Base-by-base conservation (phyloP, 495 filamentous ascomycete species). In the Hypoxylon cercidicola region DNA sequence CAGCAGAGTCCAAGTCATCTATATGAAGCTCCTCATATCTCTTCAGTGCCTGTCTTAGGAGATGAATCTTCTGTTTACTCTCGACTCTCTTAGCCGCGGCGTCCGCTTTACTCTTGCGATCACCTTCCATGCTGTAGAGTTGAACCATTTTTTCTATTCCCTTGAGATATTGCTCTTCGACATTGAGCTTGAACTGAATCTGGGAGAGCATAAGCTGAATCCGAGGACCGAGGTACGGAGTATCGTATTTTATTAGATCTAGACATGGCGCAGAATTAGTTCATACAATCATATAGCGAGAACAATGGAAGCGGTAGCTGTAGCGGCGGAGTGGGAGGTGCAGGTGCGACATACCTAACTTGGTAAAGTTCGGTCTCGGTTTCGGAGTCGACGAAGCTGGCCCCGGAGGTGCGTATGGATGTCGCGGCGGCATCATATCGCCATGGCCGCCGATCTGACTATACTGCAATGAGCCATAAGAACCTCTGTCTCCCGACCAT, bases 211-310 rank as follows among this genome's bases (percentile, higher is more conserved):
- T 99, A 64, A 97, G 89, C 80, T 98, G 96, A 72, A 99, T 99
- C 58, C 96, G 92, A 32, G 96, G 96, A 23, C 95, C 95, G 52
- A 99, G 89, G 74, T 97, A 92, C 18, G 88, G 88, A 18, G 94
- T 98, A 74, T 99, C 96, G 80, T 93, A 97, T 87, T 97, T 99
- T 79, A 99, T 98, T 54, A 99, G 83, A 81, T 99, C 95, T 98
- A 70, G 5, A 15, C 20, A 19, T 4, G 1, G 18, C 3, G 48
- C 9, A 25, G 9, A n/a, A 61, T 76, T 37, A 76, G 70, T 49
- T 45, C 23, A 8, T 48, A 28, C 21, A n/a, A 25, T 46, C 34
- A 19, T n/a, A 43, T 7, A 16, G 19, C 8, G 9, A 15, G 2
- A 10, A 45, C 9, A 21, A 16, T 15, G 4, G 32, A 11, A 18